phyloP scores from a whole-genome alignment of 805 yeast species.

The Schwanniomyces vanrijiae region DNA sequence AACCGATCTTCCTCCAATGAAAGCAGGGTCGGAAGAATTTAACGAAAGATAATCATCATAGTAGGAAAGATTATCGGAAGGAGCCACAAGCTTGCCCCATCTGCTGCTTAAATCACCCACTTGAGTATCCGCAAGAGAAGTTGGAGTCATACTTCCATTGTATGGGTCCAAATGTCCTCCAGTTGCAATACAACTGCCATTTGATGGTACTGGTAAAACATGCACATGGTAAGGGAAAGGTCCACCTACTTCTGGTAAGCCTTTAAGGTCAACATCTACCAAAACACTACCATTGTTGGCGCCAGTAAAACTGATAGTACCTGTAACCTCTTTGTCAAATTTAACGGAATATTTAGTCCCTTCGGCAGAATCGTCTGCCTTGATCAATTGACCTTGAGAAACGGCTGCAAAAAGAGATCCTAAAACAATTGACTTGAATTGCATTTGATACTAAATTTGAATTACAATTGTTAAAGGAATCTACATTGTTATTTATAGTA shows the following conservation, averaged over 20 bases:
- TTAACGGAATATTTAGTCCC: conserved; percentile 27
- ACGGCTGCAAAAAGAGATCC: too few species aligned
- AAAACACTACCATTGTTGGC: conserved; percentile 31
- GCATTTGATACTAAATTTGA: too few species aligned
- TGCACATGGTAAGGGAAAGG: conserved; percentile 44
- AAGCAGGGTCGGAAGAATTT: conserved; percentile 25
- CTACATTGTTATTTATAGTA: too few species aligned
- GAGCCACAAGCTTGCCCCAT: conserved; percentile 34
- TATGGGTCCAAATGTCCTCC: conserved; percentile 38
- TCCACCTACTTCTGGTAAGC: conserved; percentile 36
- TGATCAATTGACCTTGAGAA: too few species aligned
- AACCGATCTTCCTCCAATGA: conserved; percentile 34
- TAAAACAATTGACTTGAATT: too few species aligned
- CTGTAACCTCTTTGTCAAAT: conserved; percentile 24
- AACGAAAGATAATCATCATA: conserved; percentile 33
- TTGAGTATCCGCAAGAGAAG: conserved; percentile 24
- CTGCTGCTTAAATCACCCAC: conserved; percentile 42
- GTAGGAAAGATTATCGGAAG: conserved; percentile 21
- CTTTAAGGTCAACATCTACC: conserved; percentile 29
- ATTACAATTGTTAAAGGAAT: too few species aligned
- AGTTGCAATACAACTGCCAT: conserved; percentile 40
- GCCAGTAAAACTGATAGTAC: conserved; percentile 29
- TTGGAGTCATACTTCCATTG: conserved; percentile 27
- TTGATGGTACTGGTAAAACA: conserved; percentile 33
- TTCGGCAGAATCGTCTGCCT: conserved; percentile 29